phyloP scores from a whole-genome alignment of 352 stramenopile species.

The Globisporangium spiculum region DNA sequence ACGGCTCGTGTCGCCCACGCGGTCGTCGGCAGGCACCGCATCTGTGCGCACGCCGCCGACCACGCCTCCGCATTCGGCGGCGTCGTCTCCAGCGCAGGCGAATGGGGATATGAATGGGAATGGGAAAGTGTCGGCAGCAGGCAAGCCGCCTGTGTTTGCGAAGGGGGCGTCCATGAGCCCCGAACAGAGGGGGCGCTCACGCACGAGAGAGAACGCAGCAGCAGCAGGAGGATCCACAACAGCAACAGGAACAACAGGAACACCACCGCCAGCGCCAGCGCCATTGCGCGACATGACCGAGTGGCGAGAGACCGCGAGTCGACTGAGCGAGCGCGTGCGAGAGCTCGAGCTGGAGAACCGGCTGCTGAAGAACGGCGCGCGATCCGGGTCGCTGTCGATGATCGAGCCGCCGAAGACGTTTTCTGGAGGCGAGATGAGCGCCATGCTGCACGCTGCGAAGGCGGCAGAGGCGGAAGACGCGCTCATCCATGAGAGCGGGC shows the following conservation, averaged over 20 bases:
- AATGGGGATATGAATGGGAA: neutral
- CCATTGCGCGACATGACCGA: conserved; percentile 29
- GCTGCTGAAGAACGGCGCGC: conserved; percentile 33
- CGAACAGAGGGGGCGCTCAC: conserved; percentile 4
- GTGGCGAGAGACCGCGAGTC: conserved; percentile 51
- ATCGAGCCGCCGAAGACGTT: conserved; percentile 32
- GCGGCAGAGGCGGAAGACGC: conserved; percentile 16
- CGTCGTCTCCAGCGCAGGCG: neutral
- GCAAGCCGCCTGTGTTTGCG: conserved; percentile 8
- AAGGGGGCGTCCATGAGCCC: neutral
- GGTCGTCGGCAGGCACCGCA: conserved; percentile 10
- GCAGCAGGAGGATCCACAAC: neutral
- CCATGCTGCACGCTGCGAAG: conserved; percentile 16
- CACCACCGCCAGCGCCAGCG: neutral
- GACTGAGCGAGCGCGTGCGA: conserved; percentile 53
- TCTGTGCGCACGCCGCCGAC: conserved; percentile 8
- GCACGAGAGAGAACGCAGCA: conserved; percentile 9
- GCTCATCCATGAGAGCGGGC: neutral
- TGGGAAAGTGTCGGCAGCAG: neutral
- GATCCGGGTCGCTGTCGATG: conserved; percentile 13
- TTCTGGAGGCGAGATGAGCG: conserved; percentile 33
- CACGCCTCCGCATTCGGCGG: conserved; percentile 20
- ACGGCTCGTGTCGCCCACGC: conserved; percentile 46
- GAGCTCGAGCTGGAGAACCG: conserved; percentile 72
- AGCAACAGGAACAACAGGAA: neutral